These are phyloP conservation scores for Haplosporangium sp. DNA, from an alignment of 371 early-diverging fungal species.

Conservation along the genomic window DNA sequence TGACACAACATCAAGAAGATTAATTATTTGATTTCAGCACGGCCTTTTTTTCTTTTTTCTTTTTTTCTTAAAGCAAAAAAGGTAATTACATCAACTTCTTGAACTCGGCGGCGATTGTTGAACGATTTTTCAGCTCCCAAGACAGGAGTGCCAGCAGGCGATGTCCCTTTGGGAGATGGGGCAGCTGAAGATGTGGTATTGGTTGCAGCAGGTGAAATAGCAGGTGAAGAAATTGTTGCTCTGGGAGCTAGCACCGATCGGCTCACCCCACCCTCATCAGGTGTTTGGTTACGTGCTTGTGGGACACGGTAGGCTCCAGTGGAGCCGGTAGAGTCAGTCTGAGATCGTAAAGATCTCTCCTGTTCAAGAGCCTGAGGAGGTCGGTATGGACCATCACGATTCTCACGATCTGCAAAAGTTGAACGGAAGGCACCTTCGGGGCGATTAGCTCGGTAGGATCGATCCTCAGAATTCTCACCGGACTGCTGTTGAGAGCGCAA, in stretches of 20 bases:
- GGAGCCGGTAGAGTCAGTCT: conserved; percentile 23
- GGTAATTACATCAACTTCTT: conserved; percentile 36
- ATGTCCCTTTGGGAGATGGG: conserved; percentile 12
- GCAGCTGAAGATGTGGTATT: conserved; percentile 1
- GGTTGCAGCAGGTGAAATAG: conserved; percentile 15
- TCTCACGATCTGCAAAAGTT: conserved; percentile 47
- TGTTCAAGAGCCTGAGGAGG: conserved; percentile 50
- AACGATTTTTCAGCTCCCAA: conserved; percentile 40
- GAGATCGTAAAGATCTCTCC: conserved; percentile 28
- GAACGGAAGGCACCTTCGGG: conserved; percentile 34
- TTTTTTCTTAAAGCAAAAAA: too few species aligned
- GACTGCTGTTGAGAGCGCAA: conserved; percentile 31
- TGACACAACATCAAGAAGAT: conserved; percentile 8
- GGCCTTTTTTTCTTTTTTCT: too few species aligned
- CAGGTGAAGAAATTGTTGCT: conserved; percentile 23
- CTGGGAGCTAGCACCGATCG: conserved; percentile 50
- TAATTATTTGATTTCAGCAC: not conserved
- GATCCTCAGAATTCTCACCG: conserved; percentile 34
- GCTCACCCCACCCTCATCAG: conserved; percentile 28
- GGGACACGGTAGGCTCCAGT: conserved; percentile 51
- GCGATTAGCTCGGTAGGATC: conserved; percentile 21
- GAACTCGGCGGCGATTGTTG: conserved; percentile 44
- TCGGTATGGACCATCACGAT: conserved; percentile 52
- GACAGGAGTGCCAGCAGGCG: conserved; percentile 38
- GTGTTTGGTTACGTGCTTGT: conserved; percentile 32